Percentiles rank a stretch among this genome's conserved stretches.
Evolutionary conservation across 1,284 basidiomycete genomes (phyloP).

Genomic region (Rhodotorula sp.): DNA sequence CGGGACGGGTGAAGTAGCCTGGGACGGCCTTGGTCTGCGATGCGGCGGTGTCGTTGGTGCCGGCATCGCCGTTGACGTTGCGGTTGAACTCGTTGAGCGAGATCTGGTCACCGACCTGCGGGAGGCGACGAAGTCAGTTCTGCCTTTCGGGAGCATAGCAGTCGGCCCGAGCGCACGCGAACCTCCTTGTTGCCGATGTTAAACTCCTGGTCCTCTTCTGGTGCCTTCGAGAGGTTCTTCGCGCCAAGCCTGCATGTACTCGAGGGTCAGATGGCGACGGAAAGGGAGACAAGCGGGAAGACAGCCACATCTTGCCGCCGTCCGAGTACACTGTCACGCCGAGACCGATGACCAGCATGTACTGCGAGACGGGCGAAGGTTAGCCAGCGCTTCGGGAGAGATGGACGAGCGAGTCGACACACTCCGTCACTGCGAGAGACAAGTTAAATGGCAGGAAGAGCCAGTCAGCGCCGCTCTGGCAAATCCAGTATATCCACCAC

Average conservation of each 20-base stretch:
- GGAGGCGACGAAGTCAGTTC: neutral
- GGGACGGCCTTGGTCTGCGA: slow-evolving; percentile 7
- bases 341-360: slow-evolving; percentile 19
- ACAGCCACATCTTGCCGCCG: slow-evolving; percentile 63
- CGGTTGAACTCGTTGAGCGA: slow-evolving; percentile 10
- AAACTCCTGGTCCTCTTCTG: slow-evolving; percentile 61
- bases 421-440: slow-evolving; percentile 46
- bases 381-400: too few relatives aligned
- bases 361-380: slow-evolving; percentile 56
- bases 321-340: slow-evolving; percentile 63
- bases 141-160: too few relatives aligned
- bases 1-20: slow-evolving; percentile 10
- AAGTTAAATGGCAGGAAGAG: neutral
- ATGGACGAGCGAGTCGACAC: slow-evolving; percentile 43
- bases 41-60: neutral
- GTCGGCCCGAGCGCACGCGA: neutral
- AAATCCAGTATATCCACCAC: neutral
- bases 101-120: slow-evolving; percentile 13
- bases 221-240: slow-evolving; percentile 7
- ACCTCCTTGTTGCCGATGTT: slow-evolving; percentile 32
- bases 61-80: neutral
- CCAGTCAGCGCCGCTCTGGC: neutral
- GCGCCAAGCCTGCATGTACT: slow-evolving; percentile 9
- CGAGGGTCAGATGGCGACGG: neutral
- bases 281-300: too few relatives aligned